Conservation (phyloP, 1,284 basidiomycete species). For the Microbotryum scabiosae region DNA sequence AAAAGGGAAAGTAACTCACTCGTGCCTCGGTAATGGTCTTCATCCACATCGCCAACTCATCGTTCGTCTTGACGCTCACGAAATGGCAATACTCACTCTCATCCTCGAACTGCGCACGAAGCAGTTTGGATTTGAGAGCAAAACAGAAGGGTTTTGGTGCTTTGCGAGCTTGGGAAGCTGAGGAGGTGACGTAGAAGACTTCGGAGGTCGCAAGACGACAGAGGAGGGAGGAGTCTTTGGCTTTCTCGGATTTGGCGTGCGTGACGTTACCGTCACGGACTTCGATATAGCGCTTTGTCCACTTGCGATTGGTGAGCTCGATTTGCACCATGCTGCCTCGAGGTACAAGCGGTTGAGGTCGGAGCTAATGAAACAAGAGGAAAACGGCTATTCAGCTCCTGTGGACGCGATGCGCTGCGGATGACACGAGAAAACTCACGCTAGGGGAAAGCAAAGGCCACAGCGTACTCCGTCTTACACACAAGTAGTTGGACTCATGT, state of each 20-base stretch:
- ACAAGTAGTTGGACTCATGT: slow-evolving; percentile 65
- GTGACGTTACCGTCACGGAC: slow-evolving; percentile 73
- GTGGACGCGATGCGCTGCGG: slow-evolving; percentile 10
- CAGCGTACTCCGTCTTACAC: slow-evolving; percentile 62
- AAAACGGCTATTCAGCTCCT: not conserved
- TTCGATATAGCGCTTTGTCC: slow-evolving; percentile 79
- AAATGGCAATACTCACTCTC: slow-evolving; percentile 66
- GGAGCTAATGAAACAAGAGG: not conserved
- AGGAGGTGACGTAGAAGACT: slow-evolving; percentile 62
- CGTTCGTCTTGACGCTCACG: slow-evolving; percentile 63
- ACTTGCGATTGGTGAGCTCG: slow-evolving; percentile 80
- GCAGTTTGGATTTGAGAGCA: slow-evolving; percentile 58
- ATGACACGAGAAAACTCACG: slow-evolving; percentile 44
- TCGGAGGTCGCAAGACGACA: slow-evolving; percentile 79
- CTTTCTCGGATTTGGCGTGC: slow-evolving; percentile 74
- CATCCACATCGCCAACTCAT: slow-evolving; percentile 43
- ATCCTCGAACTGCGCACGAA: slow-evolving; percentile 22
- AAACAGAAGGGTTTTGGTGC: slow-evolving; percentile 71
- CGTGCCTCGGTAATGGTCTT: slow-evolving; percentile 25
- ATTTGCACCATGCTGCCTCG: slow-evolving; percentile 47
- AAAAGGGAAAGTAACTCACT: not conserved
- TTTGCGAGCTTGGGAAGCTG: slow-evolving; percentile 46
- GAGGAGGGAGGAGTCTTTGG: slow-evolving; percentile 68
- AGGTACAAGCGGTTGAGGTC: slow-evolving; percentile 10
- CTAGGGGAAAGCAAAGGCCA: slow-evolving; percentile 52